Evolutionary conservation across 2,329 filamentous ascomycete genomes (phyloP).

Genomic region (Penicillium sp.): DNA sequence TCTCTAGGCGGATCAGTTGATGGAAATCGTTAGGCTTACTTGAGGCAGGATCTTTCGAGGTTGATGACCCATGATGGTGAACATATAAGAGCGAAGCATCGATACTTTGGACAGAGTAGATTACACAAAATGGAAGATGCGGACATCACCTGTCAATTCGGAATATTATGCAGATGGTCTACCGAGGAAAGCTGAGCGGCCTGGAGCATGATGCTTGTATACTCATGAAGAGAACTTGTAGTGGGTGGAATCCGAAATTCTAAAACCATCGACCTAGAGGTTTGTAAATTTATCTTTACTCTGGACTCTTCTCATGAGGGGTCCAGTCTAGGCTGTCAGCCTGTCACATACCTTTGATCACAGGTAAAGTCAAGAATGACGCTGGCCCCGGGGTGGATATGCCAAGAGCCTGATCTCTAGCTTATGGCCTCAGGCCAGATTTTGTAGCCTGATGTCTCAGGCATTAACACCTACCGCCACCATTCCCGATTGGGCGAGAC

Average conservation of each 20-base stretch:
- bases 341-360: background rate
- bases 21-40: background rate
- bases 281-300: no score
- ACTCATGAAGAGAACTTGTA: background rate
- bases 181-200: background rate
- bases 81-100: background rate
- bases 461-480: constrained; percentile 18
- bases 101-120: background rate
- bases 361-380: background rate
- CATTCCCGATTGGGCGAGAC: constrained; percentile 21
- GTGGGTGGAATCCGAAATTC: background rate
- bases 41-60: background rate
- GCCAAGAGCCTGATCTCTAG: background rate
- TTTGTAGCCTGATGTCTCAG: constrained; percentile 14
- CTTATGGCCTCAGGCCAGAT: background rate
- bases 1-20: background rate
- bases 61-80: background rate
- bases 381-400: background rate
- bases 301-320: background rate
- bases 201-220: background rate
- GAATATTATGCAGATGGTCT: background rate
- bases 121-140: background rate
- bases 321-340: background rate
- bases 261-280: background rate
- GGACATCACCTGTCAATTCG: background rate